Evolutionary conservation across 2,329 filamentous ascomycete species (phyloP).

Genomic region (Fusarium musae): DNA sequence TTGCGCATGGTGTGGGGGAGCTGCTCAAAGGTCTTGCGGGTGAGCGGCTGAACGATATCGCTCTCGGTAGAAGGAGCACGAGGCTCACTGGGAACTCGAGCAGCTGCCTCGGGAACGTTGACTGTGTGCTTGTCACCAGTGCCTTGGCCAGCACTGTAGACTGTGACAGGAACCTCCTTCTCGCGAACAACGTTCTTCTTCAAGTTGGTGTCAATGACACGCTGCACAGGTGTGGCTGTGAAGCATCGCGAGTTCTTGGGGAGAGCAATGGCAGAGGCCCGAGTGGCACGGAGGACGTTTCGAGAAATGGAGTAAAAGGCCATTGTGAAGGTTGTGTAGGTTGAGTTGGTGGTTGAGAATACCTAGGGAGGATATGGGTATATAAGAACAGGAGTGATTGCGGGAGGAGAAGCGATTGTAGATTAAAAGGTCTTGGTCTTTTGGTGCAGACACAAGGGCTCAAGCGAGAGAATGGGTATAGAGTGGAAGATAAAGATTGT

Average conservation of each 20-base stretch:
- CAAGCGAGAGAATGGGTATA: slow-evolving; percentile 6
- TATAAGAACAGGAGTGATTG: not conserved
- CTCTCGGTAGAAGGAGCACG: slow-evolving; percentile 55
- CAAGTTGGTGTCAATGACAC: slow-evolving; percentile 53
- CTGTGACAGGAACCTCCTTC: slow-evolving; percentile 66
- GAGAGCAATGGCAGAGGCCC: slow-evolving; percentile 45
- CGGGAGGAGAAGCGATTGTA: slow-evolving; percentile 11
- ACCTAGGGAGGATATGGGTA: not conserved
- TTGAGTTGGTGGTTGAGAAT: slow-evolving; percentile 4
- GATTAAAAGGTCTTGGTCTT: slow-evolving; percentile 5
- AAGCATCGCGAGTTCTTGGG: slow-evolving; percentile 48
- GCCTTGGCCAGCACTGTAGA: slow-evolving; percentile 61
- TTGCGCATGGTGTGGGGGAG: slow-evolving; percentile 74
- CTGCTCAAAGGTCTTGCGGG: slow-evolving; percentile 62
- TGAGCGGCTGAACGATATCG: slow-evolving; percentile 62
- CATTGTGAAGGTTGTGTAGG: slow-evolving; percentile 45
- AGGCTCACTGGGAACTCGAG: slow-evolving; percentile 56
- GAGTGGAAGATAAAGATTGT: slow-evolving; percentile 13
- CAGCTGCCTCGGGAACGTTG: slow-evolving; percentile 58
- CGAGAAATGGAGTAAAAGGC: slow-evolving; percentile 47
- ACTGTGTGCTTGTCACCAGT: slow-evolving; percentile 65
- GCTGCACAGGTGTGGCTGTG: slow-evolving; percentile 46
- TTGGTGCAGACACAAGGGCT: not conserved
- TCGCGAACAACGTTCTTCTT: slow-evolving; percentile 66
- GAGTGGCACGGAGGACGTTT: slow-evolving; percentile 50